A percentile compares a stretch with the other conserved stretches of the same genome.
Conservation (phyloP, 306 rosid genomes). For the Cicer bijugum region DNA sequence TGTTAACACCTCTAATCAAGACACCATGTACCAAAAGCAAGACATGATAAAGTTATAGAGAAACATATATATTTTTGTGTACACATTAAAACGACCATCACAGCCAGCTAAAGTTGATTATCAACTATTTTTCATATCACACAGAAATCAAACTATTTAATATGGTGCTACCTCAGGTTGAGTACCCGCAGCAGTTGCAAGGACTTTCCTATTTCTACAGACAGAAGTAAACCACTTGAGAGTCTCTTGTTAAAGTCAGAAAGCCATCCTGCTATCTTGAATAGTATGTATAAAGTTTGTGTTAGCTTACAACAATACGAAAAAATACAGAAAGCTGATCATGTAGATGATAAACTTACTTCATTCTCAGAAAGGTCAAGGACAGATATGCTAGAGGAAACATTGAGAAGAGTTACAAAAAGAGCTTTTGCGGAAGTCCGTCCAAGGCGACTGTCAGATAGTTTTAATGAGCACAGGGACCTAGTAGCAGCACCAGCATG, state of each 20-base stretch:
- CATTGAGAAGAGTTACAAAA: conserved; percentile 63
- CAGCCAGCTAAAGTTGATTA: conserved; percentile 14
- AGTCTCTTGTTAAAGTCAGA: conserved; percentile 59
- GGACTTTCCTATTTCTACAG: conserved; percentile 56
- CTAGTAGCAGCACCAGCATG: conserved; percentile 52
- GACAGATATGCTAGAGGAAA: conserved; percentile 69
- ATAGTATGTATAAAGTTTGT: conserved; percentile 39
- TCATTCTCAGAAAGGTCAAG: conserved; percentile 87
- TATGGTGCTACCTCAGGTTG: conserved; percentile 68
- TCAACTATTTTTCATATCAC: conserved; percentile 29
- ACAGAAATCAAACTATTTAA: conserved; percentile 38
- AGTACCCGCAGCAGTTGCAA: conserved; percentile 75
- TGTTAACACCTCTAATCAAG: neutral
- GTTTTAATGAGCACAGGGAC: conserved; percentile 69
- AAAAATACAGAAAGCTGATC: conserved; percentile 32
- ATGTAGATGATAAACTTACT: conserved; percentile 59
- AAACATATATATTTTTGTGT: conserved; percentile 26
- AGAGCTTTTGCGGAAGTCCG: conserved; percentile 63
- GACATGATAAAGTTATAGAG: conserved; percentile 4
- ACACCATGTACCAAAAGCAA: conserved; percentile 33
- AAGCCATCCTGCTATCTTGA: conserved; percentile 91
- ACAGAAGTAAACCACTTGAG: conserved; percentile 42
- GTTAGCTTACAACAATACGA: conserved; percentile 40
- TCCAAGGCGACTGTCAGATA: conserved; percentile 63
- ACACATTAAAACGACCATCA: conserved; percentile 21